Base-by-base conservation (phyloP, 805 yeast genomes). In the Helenozyma baotianmanensis region DNA sequence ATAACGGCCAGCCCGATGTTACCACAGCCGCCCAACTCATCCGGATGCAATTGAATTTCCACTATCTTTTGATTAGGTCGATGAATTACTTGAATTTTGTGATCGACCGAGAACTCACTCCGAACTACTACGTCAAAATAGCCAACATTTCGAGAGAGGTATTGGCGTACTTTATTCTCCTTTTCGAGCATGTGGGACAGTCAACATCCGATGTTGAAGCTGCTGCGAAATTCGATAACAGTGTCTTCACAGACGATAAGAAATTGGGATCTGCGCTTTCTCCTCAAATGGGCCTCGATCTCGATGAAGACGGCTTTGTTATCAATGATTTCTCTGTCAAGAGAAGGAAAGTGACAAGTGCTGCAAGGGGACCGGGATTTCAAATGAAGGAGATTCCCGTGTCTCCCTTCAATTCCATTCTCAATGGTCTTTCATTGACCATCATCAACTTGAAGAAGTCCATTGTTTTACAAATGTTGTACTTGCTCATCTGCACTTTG, bases 251-350 rank as follows among this genome's bases (percentile, higher is more conserved):
- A 6, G 27, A 27, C 11, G 16, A 18, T 8, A 33, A 25, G 23
- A 36, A 31, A 11, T 10, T 23, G 3, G 24, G 26, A 4, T 23
- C 28, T 9, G 35, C 29, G 21, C 26, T 37, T 6, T 29, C 31
- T 18, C 21, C 39, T 4, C 34, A 25, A 13, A 31, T 29, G 16
- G 68, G 65, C 7, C 39, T 64, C 18, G 69, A 63, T 43, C 59
- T 62, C 13, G 69, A 67, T 37, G 70, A 66, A 29, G 72, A 65
- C 40, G 72, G 72, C 15, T 64, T 64, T 45, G 64, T 66, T 5
- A 63, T 65, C 11, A 66, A 66, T 38, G 71, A 65, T 47, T 65
- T 64, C 40, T 58, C 63, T 6, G 68, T 58, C 3, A 64, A 63
- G 42, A 46, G 68, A 32, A 51, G 62, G 29, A 53, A 50, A 36